Conservation (phyloP, 805 yeast genomes). For the Metschnikowia amazonensis region DNA sequence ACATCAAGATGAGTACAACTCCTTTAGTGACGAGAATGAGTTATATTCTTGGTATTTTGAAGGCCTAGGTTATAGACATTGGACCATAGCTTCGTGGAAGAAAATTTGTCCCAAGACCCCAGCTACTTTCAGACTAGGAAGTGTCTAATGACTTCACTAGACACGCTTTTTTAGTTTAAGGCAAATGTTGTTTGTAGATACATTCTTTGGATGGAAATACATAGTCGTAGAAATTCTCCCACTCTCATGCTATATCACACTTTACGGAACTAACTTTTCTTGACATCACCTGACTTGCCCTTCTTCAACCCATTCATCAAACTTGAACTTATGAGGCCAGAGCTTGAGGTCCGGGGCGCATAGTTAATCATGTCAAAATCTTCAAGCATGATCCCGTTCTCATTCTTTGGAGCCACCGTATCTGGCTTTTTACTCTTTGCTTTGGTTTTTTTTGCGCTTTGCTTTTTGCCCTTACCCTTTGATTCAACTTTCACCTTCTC, state of each 20-base stretch:
- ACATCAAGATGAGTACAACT: background rate
- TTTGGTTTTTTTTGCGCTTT: background rate
- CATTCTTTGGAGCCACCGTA: background rate
- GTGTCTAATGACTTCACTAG: too few relatives aligned
- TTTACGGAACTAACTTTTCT: background rate
- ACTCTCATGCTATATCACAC: background rate
- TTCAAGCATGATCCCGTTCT: conserved; percentile 14
- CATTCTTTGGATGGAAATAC: too few relatives aligned
- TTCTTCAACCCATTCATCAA: conserved; percentile 4
- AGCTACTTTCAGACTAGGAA: too few relatives aligned
- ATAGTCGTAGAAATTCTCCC: too few relatives aligned
- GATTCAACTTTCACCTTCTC: background rate
- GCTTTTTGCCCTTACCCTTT: background rate
- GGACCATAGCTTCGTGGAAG: too few relatives aligned
- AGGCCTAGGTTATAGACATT: background rate
- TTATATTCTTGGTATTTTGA: background rate
- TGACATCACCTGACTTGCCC: background rate
- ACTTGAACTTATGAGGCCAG: conserved; percentile 11
- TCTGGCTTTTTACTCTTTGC: background rate
- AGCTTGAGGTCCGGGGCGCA: conserved; percentile 13
- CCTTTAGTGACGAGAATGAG: background rate
- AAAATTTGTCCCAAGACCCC: too few relatives aligned
- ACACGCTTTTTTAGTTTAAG: too few relatives aligned
- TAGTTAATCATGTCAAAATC: conserved; percentile 17
- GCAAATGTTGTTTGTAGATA: too few relatives aligned